These are phyloP conservation scores for Suillus subaureus DNA, from an alignment of 768 basidiomycete species.

Conservation along the genomic window DNA sequence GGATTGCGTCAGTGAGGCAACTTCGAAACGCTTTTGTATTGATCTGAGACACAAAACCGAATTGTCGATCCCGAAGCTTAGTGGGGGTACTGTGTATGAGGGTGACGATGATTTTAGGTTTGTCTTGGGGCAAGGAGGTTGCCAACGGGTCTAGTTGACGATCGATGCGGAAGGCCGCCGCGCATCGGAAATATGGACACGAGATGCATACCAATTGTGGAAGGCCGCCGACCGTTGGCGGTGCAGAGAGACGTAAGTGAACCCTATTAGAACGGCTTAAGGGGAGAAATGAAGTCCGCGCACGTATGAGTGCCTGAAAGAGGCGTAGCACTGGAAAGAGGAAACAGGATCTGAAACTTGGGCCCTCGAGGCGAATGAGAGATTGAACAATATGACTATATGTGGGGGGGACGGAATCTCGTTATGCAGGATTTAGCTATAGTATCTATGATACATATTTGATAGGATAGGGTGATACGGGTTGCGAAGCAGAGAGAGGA, in stretches of 20 bases:
- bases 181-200: not conserved
- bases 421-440: constrained; percentile 14
- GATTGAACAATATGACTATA: constrained; percentile 27
- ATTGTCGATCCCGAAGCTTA: constrained; percentile 1
- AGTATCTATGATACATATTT: constrained; percentile 10
- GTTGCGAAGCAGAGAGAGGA: constrained; percentile 21
- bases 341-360: constrained; percentile 31
- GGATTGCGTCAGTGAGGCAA: constrained; percentile 5
- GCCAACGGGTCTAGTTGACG: not conserved
- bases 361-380: constrained; percentile 22
- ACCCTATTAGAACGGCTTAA: constrained; percentile 24
- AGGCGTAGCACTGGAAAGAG: constrained; percentile 21
- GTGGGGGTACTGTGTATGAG: not conserved
- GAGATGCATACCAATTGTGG: not conserved
- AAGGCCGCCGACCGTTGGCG: constrained; percentile 17
- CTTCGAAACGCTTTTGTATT: not conserved
- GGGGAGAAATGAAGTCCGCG: constrained; percentile 26
- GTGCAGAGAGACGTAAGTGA: constrained; percentile 20
- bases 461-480: constrained; percentile 13
- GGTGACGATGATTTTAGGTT: not conserved
- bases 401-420: constrained; percentile 14
- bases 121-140: not conserved
- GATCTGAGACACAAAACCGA: not conserved
- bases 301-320: constrained; percentile 23
- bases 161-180: constrained; percentile 5